Conservation (phyloP, 2,329 filamentous ascomycete species). For the Colletotrichum endophyticum region DNA sequence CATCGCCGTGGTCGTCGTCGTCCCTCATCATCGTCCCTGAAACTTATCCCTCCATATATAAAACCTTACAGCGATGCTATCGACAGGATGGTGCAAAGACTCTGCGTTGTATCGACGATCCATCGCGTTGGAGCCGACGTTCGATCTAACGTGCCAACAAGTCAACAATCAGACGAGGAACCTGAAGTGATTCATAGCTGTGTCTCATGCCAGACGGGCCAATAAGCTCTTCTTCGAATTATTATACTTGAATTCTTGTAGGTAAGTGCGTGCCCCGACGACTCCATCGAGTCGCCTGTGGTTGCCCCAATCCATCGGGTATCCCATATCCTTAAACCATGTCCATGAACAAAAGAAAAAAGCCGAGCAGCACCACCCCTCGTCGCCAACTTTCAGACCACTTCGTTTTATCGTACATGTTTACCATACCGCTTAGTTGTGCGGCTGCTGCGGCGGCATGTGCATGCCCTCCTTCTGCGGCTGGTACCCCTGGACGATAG, state of each 20-base stretch:
- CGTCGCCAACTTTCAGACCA: not conserved
- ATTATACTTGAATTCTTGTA: not conserved
- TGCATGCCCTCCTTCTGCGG: conserved; percentile 40
- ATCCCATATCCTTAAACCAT: not conserved
- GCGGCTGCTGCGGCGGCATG: conserved; percentile 28
- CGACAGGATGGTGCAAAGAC: not conserved
- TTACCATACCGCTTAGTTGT: not conserved
- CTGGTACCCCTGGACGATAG: conserved; percentile 38
- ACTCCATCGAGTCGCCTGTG: not conserved
- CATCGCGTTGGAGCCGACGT: not conserved
- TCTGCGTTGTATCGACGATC: not conserved
- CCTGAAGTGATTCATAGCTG: not conserved
- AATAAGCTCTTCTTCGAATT: not conserved
- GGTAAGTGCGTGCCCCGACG: not conserved
- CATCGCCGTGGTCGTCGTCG: not conserved
- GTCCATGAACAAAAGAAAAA: not conserved
- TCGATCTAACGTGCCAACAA: not conserved
- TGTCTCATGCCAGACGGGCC: not conserved
- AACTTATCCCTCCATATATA: rapidly evolving
- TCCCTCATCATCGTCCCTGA: not conserved
- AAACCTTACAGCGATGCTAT: not conserved
- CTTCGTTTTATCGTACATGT: not conserved
- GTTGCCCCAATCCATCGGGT: not conserved
- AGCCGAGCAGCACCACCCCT: not conserved
- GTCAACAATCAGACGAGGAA: not conserved